phyloP scores from a whole-genome alignment of 2,329 filamentous ascomycete species.

The Pseudocercospora fuligena region DNA sequence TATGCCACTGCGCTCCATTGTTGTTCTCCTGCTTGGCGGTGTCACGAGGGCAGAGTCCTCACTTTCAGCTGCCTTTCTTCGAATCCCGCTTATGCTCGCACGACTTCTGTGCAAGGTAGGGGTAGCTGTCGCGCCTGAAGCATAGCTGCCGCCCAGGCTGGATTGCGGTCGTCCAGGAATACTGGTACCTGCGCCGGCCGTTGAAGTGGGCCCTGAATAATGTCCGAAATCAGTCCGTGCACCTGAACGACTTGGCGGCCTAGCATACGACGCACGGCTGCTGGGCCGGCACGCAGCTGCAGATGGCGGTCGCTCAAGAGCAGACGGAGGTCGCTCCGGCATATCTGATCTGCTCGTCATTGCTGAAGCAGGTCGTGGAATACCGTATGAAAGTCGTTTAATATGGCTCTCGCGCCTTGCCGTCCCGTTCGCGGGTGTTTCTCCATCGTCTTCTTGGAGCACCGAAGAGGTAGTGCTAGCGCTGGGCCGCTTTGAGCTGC shows the following conservation, averaged over 20 bases:
- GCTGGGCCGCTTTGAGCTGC: slow-evolving; percentile 68
- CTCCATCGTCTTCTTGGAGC: slow-evolving; percentile 29
- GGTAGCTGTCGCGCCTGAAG: slow-evolving; percentile 33
- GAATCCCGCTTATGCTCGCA: slow-evolving; percentile 39
- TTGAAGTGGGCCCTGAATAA: slow-evolving; percentile 25
- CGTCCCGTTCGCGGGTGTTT: slow-evolving; percentile 18
- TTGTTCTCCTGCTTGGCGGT: slow-evolving; percentile 28
- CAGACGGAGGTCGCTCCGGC: slow-evolving; percentile 34
- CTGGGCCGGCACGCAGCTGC: slow-evolving; percentile 66
- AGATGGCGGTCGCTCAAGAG: slow-evolving; percentile 33
- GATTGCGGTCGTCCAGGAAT: slow-evolving; percentile 65
- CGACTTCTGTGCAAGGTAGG: slow-evolving; percentile 32
- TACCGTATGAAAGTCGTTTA: slow-evolving; percentile 58
- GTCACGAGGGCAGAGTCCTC: slow-evolving; percentile 22
- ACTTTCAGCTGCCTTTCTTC: slow-evolving; percentile 39
- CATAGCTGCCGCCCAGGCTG: slow-evolving; percentile 67
- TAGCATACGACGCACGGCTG: slow-evolving; percentile 62
- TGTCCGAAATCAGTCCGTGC: slow-evolving; percentile 50
- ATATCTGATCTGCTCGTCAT: slow-evolving; percentile 34
- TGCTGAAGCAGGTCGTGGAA: slow-evolving; percentile 39
- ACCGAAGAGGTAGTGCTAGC: slow-evolving; percentile 49
- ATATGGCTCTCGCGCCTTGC: slow-evolving; percentile 39
- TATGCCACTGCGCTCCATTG: slow-evolving; percentile 30
- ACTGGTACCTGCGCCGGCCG: slow-evolving; percentile 20
- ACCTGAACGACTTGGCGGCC: slow-evolving; percentile 46